Base-by-base conservation (phyloP, 2,329 filamentous ascomycete genomes). In the Colletotrichum higginsianum region DNA sequence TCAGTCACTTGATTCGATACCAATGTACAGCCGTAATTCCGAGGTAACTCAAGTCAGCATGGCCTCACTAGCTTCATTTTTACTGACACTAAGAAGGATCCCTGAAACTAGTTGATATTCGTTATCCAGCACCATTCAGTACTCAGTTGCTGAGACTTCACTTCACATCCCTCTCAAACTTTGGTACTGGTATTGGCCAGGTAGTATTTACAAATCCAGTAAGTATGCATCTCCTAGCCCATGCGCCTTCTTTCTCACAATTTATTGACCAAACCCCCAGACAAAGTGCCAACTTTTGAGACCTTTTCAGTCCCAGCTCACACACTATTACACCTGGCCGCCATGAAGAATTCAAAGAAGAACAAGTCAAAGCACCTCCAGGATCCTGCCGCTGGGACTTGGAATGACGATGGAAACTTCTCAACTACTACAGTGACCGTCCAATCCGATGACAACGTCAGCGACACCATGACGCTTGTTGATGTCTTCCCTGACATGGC, bases 331-430 rank as follows among this genome's bases (percentile, higher is more conserved):
- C 18, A 40, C 13, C 38, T 26, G 23, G 18, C 30, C 50, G 30
- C 42, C 55, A 66, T 67, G 67, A 66, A 30, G n/a, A 66, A 61
- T 23, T 23, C 64, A 49, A 66, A 66, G 16, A 44, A 58, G 23
- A 21, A 38, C 38, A n/a, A 13, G 5, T 21, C 53, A 40, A 56
- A 56, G 35, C 18, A 9, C 18, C 12, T 56, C 4, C 18, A 3
- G 30, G 53, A n/a, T 35, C 18, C 61, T 9, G 13, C 35, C 46
- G 26, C 13, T 3, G 50, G 42, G 26, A 38, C 13, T 3, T 44
- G 42, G n/a, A 16, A 23, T 44, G 61, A 44, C 2, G 65, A 67
- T 26, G 58, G 13, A 21, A 42, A 60, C 8, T 71, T 52, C 16
- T 68, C 68, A n/a, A 13, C 38, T 15, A 58, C 68, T 0, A 52